Conservation (phyloP, 345 rosid species). For the Erysimum cheiranthoides region DNA sequence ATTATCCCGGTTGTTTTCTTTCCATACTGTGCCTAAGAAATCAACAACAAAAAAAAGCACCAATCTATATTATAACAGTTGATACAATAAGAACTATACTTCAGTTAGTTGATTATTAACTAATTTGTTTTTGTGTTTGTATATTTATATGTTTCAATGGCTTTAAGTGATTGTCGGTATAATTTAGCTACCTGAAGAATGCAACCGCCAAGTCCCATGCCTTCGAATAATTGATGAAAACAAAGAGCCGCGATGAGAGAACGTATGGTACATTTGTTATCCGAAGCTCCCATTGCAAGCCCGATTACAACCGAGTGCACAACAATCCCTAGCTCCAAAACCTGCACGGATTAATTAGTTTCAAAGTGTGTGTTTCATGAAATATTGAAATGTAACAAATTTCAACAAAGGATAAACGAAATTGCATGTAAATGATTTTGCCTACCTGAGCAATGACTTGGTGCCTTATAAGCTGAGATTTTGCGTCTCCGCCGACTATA, state of each 20-base stretch:
- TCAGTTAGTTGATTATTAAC: not conserved
- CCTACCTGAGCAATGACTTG: too few relatives aligned
- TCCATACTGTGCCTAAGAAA: constrained; percentile 52
- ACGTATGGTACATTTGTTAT: constrained; percentile 40
- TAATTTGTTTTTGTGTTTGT: too few relatives aligned
- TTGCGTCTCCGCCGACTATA: too few relatives aligned
- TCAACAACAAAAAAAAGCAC: not conserved
- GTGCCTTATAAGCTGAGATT: too few relatives aligned
- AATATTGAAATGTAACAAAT: too few relatives aligned
- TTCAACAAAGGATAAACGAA: too few relatives aligned
- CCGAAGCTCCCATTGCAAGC: constrained; percentile 42
- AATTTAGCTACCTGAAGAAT: constrained; percentile 31
- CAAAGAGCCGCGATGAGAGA: constrained; percentile 44
- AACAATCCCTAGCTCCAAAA: too few relatives aligned
- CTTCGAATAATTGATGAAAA: constrained; percentile 44
- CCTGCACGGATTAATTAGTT: too few relatives aligned
- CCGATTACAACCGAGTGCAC: too few relatives aligned
- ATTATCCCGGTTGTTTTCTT: constrained; percentile 32
- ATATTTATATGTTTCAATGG: too few relatives aligned
- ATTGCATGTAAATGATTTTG: too few relatives aligned
- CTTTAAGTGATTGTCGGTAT: not conserved
- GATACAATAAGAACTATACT: constrained; percentile 5
- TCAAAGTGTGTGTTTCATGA: too few relatives aligned
- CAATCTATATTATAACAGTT: not conserved
- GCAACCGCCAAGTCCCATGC: constrained; percentile 43